Base-by-base conservation (phyloP, 495 filamentous ascomycete genomes). In the Pyrenopolyporus hunteri region DNA sequence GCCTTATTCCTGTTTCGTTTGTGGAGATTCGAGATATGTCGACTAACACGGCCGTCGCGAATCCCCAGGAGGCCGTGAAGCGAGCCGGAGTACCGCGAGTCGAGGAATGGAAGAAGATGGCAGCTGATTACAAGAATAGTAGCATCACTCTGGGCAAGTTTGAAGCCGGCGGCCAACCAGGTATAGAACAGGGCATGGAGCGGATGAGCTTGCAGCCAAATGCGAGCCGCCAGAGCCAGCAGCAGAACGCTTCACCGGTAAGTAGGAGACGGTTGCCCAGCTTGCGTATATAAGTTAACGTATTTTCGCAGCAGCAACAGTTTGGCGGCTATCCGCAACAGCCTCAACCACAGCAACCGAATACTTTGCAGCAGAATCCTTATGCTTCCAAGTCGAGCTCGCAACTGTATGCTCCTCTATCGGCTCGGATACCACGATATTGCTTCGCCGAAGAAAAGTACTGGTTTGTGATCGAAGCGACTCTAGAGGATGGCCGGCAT, bases 91-190 rank as follows among this genome's bases (percentile, higher is more conserved):
- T 98, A 35, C 94, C 95, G n/a, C 89, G 89, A 70, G 95, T 98
- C 9, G 94, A 98, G 71, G 95, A 98, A 67, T 98, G 94, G 94
- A 98, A 98, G 82, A 96, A 95, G 78, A 97, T 97, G 92, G 94
- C 94, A 7, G 92, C 92, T 17, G 93, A 97, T 43, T 98, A 98
- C 78, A 98, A 98, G 81, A 97, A 98, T 71, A 96, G 92, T 74
- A 97, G 93, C 74, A 98, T 98, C 70, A 90, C 91, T 3, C 80
- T 98, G 23, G 94, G 94, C 58, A 93, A 93, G 69, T 89, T 98
- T 44, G 92, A 96, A 60, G 81, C 69, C 6, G 77, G 80, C 13
- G 74, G 54, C 44, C 74, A 61, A 36, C 69, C 62, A 49, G 79
- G 83, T 28, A 66, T 88, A 42, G 84, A 87, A 56, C 84, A 89